These are phyloP conservation scores for Xylaria sp. DNA, from an alignment of 2,329 filamentous ascomycete genomes.

Conservation along the genomic window DNA sequence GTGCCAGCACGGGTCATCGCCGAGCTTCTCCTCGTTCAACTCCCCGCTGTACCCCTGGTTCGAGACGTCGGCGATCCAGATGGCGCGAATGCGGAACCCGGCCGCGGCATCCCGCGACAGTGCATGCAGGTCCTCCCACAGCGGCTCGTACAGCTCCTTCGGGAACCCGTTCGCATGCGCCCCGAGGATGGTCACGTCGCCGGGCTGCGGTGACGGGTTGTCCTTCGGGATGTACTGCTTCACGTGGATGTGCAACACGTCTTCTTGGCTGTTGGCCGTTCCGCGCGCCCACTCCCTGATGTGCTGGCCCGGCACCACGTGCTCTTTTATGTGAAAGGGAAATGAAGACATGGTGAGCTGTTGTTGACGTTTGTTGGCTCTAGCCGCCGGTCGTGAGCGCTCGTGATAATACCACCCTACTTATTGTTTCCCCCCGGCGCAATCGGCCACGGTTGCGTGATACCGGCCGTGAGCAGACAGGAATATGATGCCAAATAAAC, in stretches of 20 bases:
- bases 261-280: conserved; percentile 74
- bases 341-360: conserved; percentile 44
- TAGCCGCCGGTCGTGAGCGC: no score
- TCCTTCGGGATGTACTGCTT: conserved; percentile 87
- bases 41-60: conserved; percentile 81
- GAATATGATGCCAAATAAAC: no score
- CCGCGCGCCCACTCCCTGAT: conserved; percentile 81
- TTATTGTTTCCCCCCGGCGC: no score
- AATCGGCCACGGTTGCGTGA: no score
- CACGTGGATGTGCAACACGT: conserved; percentile 73
- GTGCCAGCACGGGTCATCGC: conserved; percentile 87
- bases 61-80: conserved; percentile 91
- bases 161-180: conserved; percentile 92
- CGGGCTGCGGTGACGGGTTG: conserved; percentile 69
- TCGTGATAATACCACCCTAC: no score
- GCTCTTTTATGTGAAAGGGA: conserved; percentile 72
- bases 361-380: no score
- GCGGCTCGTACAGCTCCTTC: conserved; percentile 92
- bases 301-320: conserved; percentile 75
- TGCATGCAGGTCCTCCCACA: conserved; percentile 82
- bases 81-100: conserved; percentile 74
- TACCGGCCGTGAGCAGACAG: no score
- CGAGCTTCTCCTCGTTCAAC: conserved; percentile 75
- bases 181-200: conserved; percentile 84
- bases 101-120: conserved; percentile 46